Evolutionary conservation across 2,329 filamentous ascomycete species (phyloP).

Genomic region (Alternaria ethzedia): DNA sequence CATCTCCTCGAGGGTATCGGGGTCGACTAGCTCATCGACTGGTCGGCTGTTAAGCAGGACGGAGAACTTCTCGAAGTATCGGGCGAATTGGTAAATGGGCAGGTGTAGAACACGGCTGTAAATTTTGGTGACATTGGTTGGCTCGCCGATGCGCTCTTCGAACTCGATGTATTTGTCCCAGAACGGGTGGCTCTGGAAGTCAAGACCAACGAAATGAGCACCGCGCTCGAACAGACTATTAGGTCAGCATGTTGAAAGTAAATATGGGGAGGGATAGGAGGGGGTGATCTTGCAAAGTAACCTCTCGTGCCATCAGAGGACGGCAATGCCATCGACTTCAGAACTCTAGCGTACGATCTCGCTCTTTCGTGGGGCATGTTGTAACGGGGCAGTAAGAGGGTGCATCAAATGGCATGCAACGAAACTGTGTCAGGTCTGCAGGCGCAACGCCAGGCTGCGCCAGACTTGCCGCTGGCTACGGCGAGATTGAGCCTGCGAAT

Average conservation of each 20-base stretch:
- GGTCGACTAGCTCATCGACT: constrained; percentile 72
- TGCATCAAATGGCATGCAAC: constrained; percentile 33
- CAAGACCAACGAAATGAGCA: constrained; percentile 81
- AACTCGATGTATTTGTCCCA: constrained; percentile 99
- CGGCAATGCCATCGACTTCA: constrained; percentile 21
- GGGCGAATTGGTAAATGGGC: constrained; percentile 92
- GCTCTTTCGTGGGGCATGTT: constrained; percentile 20
- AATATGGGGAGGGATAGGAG: background rate
- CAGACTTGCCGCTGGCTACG: constrained; percentile 29
- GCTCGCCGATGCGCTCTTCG: constrained; percentile 74
- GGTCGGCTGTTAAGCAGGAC: constrained; percentile 74
- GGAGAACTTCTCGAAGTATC: constrained; percentile 92
- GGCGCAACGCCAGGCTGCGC: constrained; percentile 17
- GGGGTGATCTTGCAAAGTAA: constrained; percentile 27
- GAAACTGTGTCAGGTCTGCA: constrained; percentile 29
- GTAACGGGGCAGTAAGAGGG: constrained; percentile 50
- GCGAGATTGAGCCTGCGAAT: constrained; percentile 36
- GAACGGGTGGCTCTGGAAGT: constrained; percentile 93
- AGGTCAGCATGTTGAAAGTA: constrained; percentile 11
- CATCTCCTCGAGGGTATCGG: constrained; percentile 71
- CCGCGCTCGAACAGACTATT: constrained; percentile 89
- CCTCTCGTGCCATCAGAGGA: constrained; percentile 9
- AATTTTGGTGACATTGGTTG: constrained; percentile 77
- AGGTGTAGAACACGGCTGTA: constrained; percentile 83
- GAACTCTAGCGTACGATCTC: constrained; percentile 10